phyloP scores from a whole-genome alignment of 2,329 filamentous ascomycete species.

The Paramyrothecium sp. region DNA sequence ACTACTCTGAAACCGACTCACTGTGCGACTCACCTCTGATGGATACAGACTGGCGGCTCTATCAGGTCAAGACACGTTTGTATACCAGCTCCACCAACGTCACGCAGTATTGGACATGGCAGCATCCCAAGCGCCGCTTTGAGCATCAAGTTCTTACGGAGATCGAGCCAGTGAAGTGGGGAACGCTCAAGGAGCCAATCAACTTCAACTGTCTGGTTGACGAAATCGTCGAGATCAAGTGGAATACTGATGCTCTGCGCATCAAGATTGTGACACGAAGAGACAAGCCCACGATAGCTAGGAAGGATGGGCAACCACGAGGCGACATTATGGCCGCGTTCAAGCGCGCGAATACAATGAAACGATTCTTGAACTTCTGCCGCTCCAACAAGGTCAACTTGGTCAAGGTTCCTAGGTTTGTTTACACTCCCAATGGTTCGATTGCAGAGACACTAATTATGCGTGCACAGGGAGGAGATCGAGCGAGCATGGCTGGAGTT shows the following conservation, averaged over 20 bases:
- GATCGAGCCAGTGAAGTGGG: conserved; percentile 43
- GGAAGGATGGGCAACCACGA: conserved; percentile 30
- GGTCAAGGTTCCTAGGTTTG: conserved; percentile 39
- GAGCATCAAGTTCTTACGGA: conserved; percentile 55
- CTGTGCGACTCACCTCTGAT: conserved; percentile 43
- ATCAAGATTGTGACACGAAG: conserved; percentile 39
- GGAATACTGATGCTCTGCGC: conserved; percentile 38
- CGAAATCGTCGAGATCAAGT: conserved; percentile 46
- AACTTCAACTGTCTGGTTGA: conserved; percentile 48
- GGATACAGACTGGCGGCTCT: conserved; percentile 48
- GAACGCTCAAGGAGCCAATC: conserved; percentile 46
- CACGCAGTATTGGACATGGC: conserved; percentile 57
- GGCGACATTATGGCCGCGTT: conserved; percentile 51
- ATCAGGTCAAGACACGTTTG: conserved; percentile 48
- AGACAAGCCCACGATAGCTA: conserved; percentile 18
- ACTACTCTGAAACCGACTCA: conserved; percentile 53
- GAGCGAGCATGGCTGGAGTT: conserved; percentile 32
- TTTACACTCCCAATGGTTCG: conserved; percentile 3
- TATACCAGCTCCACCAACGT: conserved; percentile 45
- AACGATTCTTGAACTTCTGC: conserved; percentile 48
- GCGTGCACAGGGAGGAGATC: conserved; percentile 28
- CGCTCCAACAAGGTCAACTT: conserved; percentile 41
- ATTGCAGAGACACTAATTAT: conserved; percentile 11
- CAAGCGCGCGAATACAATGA: conserved; percentile 51
- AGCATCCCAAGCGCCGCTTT: conserved; percentile 36